A percentile compares a stretch with the other conserved stretches of the same genome.
Evolutionary conservation across 768 basidiomycete genomes (phyloP).

Genomic region (Galerina marginata): DNA sequence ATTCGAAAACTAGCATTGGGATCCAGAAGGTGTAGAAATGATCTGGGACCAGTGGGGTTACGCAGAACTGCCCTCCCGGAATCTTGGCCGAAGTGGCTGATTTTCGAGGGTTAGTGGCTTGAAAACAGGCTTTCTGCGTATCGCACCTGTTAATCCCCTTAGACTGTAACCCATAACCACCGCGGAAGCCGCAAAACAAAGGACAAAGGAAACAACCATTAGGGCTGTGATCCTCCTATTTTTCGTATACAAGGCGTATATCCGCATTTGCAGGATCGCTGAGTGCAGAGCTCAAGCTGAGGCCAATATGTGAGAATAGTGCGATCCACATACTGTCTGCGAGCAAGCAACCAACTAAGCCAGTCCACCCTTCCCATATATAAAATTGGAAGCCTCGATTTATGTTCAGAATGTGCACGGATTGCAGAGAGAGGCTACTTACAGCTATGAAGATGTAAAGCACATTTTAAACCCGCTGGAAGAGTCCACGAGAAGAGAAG

Average conservation of each 20-base stretch:
- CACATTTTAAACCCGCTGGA: background rate
- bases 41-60: too few species aligned
- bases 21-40: constrained; percentile 2
- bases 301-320: too few species aligned
- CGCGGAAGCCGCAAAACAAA: background rate
- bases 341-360: background rate
- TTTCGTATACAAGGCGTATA: background rate
- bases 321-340: background rate
- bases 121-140: background rate
- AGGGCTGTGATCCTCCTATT: background rate
- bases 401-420: background rate
- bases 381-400: background rate
- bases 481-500: background rate
- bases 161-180: background rate
- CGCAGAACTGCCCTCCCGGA: background rate
- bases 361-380: constrained; percentile 1
- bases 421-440: background rate
- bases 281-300: too few species aligned
- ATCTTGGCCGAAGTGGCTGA: background rate
- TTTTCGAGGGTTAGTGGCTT: background rate
- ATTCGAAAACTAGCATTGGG: background rate
- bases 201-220: background rate
- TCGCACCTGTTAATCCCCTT: background rate
- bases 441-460: background rate
- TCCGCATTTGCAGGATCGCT: background rate